A percentile compares a stretch with the other conserved stretches of the same genome.
These are phyloP conservation scores for Globisporangium radiosum DNA, from an alignment of 352 stramenopile genomes.

Conservation along the genomic window DNA sequence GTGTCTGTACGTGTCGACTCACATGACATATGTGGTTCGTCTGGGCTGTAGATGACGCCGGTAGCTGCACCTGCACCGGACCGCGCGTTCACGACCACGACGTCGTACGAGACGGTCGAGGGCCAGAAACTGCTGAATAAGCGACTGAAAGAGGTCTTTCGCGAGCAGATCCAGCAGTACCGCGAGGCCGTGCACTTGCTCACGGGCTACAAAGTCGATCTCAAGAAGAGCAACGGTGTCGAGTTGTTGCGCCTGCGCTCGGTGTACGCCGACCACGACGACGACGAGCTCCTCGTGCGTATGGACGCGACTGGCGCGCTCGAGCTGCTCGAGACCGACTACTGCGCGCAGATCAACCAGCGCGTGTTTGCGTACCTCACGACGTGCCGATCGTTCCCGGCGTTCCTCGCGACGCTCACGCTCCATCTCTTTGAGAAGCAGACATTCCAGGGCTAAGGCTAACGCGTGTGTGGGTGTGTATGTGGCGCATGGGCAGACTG, in stretches of 20 bases:
- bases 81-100: conserved; percentile 57
- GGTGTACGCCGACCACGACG: conserved; percentile 79
- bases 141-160: conserved; percentile 85
- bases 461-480: too few species aligned
- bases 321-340: conserved; percentile 82
- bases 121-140: conserved; percentile 84
- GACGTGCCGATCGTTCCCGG: conserved; percentile 84
- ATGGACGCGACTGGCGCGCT: conserved; percentile 70
- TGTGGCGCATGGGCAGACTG: too few species aligned
- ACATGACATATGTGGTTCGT: background rate
- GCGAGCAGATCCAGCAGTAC: conserved; percentile 86
- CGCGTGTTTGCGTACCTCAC: conserved; percentile 61
- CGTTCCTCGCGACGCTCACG: conserved; percentile 85
- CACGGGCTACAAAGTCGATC: conserved; percentile 85
- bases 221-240: conserved; percentile 74
- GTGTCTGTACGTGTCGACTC: background rate
- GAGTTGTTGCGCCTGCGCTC: conserved; percentile 72
- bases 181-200: conserved; percentile 86
- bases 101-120: conserved; percentile 81
- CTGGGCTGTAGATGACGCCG: conserved; percentile 1
- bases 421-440: conserved; percentile 88
- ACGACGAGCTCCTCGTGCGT: conserved; percentile 80
- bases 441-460: conserved; percentile 68
- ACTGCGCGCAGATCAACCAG: conserved; percentile 57
- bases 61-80: conserved; percentile 7